Base-by-base conservation (phyloP, 75 land plant genomes). In the Picea sitchensis region DNA sequence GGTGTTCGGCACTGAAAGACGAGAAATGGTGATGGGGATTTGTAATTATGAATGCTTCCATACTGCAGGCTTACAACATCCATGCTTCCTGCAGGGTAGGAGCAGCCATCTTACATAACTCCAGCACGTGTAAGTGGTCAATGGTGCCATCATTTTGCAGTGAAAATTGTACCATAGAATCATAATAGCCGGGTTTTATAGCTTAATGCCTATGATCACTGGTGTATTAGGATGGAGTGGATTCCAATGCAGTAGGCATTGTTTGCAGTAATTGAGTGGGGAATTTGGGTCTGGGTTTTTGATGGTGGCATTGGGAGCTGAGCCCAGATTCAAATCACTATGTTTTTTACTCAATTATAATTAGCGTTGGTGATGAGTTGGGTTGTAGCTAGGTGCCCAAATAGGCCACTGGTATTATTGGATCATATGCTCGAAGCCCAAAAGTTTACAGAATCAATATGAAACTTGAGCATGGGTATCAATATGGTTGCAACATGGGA, bases 241-340 rank as follows among this genome's bases (percentile, higher is more conserved):
- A 47, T 71, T 71, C 74, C 74, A 71, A 71, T 71, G 51, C 74
- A 71, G 51, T 71, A 71, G 51, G 74, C 74, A 44, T 44, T 71
- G 54, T 47, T 71, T 71, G 74, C 74, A 9, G 26, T 47, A 71
- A 71, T 71, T 71, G 74, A 71, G 74, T 71, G 74, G n/a, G 74
- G 56, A 41, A 44, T 20, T 41, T 71, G 74, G 74, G 23, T 41
- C 7, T 71, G 74, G 74, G 23, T 41, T 36, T 71, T 71, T 71
- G 74, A 71, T 21, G 74, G 56, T 44, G 73, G 15, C 44, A 71
- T 71, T 71, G 74, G 74, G 74, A 71, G 51, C 21, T n/a, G 74
- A 44, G 74, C 36, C 71, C 44, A 15, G 71, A 67, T 67, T 67
- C 71, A 67, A 32, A 34, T 67, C 71, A 34, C 54, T 7, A 13